These are phyloP conservation scores for Potentilla sterilis DNA, from an alignment of 306 rosid species.

Conservation along the genomic window DNA sequence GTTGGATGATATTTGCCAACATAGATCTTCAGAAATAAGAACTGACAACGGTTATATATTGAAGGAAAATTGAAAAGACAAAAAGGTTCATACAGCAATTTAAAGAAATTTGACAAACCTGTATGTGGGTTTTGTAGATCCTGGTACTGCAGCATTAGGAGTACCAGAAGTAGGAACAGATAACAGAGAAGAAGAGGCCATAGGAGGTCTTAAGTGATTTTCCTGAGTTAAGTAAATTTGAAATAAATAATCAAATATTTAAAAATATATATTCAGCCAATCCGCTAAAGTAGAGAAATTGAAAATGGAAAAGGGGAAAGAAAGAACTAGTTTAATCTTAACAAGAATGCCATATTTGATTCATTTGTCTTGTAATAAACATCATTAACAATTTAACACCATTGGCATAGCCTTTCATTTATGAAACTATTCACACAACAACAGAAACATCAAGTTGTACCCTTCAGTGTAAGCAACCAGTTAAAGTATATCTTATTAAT, in stretches of 20 bases:
- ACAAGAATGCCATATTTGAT: background rate
- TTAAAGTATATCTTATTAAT: constrained; percentile 1
- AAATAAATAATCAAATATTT: background rate
- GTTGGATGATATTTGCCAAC: constrained; percentile 58
- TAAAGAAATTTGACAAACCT: constrained; percentile 39
- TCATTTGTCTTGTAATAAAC: background rate
- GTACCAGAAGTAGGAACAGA: constrained; percentile 29
- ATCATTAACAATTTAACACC: constrained; percentile 1
- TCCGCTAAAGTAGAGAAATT: background rate
- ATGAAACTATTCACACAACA: background rate
- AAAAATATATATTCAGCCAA: constrained; percentile 10
- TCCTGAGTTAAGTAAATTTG: constrained; percentile 41
- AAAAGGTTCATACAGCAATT: constrained; percentile 2
- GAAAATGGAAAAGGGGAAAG: constrained; percentile 7
- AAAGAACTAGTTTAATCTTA: background rate
- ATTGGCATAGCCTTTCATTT: background rate
- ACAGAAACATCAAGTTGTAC: background rate
- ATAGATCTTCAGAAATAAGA: constrained; percentile 58
- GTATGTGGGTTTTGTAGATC: constrained; percentile 49
- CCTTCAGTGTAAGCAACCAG: background rate
- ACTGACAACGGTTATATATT: constrained; percentile 16
- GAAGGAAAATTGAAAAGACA: constrained; percentile 10
- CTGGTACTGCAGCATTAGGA: constrained; percentile 37
- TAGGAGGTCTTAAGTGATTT: constrained; percentile 34
- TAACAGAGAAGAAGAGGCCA: constrained; percentile 30